Conservation (phyloP, 257 asterid species). For the Paraleonurus japonicus region DNA sequence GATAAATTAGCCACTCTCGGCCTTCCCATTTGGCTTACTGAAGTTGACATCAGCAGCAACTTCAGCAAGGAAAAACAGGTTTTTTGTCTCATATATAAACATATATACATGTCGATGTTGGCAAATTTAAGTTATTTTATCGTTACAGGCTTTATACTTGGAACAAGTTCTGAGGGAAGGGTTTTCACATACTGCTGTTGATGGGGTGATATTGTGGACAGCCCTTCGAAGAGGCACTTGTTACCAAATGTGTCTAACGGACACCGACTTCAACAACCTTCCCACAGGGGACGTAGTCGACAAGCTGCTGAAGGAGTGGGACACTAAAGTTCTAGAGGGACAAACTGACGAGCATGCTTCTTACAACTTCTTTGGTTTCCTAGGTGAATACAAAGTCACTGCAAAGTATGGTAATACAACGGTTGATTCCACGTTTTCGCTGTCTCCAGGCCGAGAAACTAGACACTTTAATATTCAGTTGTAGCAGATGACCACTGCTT, state of each 20-base stretch:
- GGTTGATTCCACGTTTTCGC: slow-evolving; percentile 23
- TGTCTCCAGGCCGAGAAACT: slow-evolving; percentile 39
- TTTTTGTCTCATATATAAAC: too few species aligned
- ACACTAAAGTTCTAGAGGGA: slow-evolving; percentile 32
- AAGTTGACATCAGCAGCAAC: slow-evolving; percentile 36
- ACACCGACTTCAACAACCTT: slow-evolving; percentile 45
- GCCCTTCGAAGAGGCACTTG: slow-evolving; percentile 46
- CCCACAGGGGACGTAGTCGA: slow-evolving; percentile 48
- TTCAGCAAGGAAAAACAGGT: slow-evolving; percentile 38
- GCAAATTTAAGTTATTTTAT: background rate
- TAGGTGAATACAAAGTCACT: slow-evolving; percentile 41
- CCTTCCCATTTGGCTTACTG: slow-evolving; percentile 46
- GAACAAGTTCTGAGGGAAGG: slow-evolving; percentile 55
- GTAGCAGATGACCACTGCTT: slow-evolving; percentile 7
- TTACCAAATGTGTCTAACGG: slow-evolving; percentile 68
- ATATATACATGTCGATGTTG: background rate
- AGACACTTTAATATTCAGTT: slow-evolving; percentile 39
- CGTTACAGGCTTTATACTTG: slow-evolving; percentile 41
- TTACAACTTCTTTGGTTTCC: slow-evolving; percentile 43
- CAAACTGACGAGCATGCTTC: slow-evolving; percentile 38
- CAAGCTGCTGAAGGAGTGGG: slow-evolving; percentile 44
- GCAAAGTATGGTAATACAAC: slow-evolving; percentile 24
- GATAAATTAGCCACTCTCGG: slow-evolving; percentile 45
- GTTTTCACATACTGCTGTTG: slow-evolving; percentile 48
- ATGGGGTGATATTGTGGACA: slow-evolving; percentile 55